Base-by-base conservation (phyloP, 2,329 filamentous ascomycete genomes). In the Talaromyces sp. region DNA sequence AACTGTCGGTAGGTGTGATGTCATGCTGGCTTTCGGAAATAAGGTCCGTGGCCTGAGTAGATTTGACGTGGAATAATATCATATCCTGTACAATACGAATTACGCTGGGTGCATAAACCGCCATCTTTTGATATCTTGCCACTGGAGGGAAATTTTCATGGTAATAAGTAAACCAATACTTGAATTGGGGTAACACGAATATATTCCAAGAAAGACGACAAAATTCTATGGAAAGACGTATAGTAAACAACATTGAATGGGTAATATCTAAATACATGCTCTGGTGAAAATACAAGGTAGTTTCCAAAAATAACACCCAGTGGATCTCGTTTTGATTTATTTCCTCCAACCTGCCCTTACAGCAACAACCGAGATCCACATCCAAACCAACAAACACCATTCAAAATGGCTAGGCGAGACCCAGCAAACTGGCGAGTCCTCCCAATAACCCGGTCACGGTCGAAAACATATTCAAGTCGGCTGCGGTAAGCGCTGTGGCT, bases 11-110 rank as follows among this genome's bases (percentile, higher is more conserved):
- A 47, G 27, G 27, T 28, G 59, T 61, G 59, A 61, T 61, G 59
- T 61, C 59, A 61, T 61, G 52, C 57, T 61, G 47, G 44, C 19
- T 61, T 55, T 54, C 59, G 59, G 59, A 57, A 54, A n/a, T 19
- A 19, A 15, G 8, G 33, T 61, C 59, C 59, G 55, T 13, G 28
- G 33, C 42, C 49, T 19, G 44, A 25, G 19, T 51, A 51, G 2
- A 27, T 22, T 51, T 51, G 25, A 22, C 44, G 44, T 51, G 36
- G 36, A 39, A 39, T 5, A 39, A n/a, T 39, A 39, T 39, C 17
- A 39, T 7, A 39, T n/a, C 15, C 17, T 39, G 36, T n/a, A 39
- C 8, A n/a, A 8, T 13, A 47, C 22, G 2, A 27, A 1, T 51
- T 25, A 8, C 44, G 19, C 44, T 36, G 13, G 13, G 2, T 36